These are phyloP conservation scores for Letharia columbiana DNA, from an alignment of 495 filamentous ascomycete genomes.

Conservation along the genomic window DNA sequence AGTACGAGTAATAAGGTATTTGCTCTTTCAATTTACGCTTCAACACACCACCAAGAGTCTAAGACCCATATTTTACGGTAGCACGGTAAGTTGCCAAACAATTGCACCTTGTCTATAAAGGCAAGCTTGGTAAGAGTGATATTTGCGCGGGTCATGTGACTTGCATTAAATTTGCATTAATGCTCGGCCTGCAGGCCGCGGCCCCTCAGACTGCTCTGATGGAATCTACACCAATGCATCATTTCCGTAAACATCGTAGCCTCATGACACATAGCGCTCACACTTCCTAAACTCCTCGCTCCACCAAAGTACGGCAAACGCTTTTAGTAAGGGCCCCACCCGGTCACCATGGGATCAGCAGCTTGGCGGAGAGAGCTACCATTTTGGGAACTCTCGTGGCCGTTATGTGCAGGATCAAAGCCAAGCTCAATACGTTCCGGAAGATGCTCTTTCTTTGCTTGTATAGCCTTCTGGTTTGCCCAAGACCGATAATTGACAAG, in stretches of 20 bases:
- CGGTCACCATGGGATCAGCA: conserved; percentile 16
- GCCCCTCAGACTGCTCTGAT: not conserved
- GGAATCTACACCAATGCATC: not conserved
- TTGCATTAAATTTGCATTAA: not conserved
- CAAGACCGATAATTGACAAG: conserved; percentile 76
- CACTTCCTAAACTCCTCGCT: conserved; percentile 21
- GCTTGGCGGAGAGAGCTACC: conserved; percentile 13
- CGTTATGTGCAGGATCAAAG: conserved; percentile 34
- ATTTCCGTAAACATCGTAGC: conserved; percentile 6
- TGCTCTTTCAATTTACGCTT: too few species aligned
- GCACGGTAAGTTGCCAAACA: too few species aligned
- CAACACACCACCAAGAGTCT: too few species aligned
- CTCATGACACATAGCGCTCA: not conserved
- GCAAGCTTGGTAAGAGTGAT: not conserved
- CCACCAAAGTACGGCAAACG: conserved; percentile 6
- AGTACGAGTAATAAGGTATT: too few species aligned
- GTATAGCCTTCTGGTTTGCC: conserved; percentile 70
- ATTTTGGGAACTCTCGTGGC: conserved; percentile 15
- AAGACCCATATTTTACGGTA: not conserved
- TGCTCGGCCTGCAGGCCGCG: not conserved
- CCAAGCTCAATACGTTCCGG: conserved; percentile 66
- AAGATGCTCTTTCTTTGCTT: conserved; percentile 64
- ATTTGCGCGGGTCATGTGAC: not conserved
- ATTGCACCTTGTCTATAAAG: not conserved
- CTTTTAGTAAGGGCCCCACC: conserved; percentile 19